Conservation (phyloP, 2,329 filamentous ascomycete genomes). For the Talaromyces sp. region DNA sequence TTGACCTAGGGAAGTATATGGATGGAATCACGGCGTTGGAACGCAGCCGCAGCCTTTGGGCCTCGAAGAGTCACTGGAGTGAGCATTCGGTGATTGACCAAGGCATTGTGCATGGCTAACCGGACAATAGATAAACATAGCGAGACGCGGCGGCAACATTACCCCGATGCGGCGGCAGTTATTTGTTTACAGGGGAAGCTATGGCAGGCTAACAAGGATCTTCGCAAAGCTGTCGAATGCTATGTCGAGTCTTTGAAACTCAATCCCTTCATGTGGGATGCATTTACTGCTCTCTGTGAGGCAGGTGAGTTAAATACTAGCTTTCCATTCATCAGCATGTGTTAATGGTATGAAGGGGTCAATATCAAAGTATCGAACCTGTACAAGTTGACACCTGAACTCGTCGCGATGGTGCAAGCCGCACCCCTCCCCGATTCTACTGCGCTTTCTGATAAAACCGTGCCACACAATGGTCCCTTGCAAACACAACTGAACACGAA, state of each 20-base stretch:
- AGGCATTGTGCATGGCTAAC: conserved; percentile 1
- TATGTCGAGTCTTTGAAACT: conserved; percentile 84
- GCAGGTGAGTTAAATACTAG: conserved; percentile 45
- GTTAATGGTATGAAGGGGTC: conserved; percentile 53
- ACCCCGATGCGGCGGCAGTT: conserved; percentile 81
- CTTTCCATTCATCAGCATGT: neutral
- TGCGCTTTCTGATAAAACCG: conserved; percentile 26
- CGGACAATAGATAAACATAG: conserved; percentile 58
- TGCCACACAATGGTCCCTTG: conserved; percentile 27
- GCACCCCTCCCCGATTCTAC: conserved; percentile 28
- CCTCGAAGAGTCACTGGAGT: conserved; percentile 70
- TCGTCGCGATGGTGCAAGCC: conserved; percentile 48
- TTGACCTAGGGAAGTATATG: conserved; percentile 70
- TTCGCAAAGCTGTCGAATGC: conserved; percentile 76
- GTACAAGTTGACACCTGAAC: conserved; percentile 69
- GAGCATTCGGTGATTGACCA: conserved; percentile 24
- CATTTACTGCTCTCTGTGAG: conserved; percentile 83
- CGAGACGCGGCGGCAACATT: conserved; percentile 66
- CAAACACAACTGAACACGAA: conserved; percentile 35
- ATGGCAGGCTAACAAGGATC: conserved; percentile 72
- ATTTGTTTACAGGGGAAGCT: conserved; percentile 81
- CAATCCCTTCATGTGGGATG: conserved; percentile 98
- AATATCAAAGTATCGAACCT: conserved; percentile 78
- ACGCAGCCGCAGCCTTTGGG: conserved; percentile 73
- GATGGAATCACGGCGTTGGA: conserved; percentile 83